Evolutionary conservation across 345 rosid genomes (phyloP).

Genomic region (Sonneratia caseolaris): DNA sequence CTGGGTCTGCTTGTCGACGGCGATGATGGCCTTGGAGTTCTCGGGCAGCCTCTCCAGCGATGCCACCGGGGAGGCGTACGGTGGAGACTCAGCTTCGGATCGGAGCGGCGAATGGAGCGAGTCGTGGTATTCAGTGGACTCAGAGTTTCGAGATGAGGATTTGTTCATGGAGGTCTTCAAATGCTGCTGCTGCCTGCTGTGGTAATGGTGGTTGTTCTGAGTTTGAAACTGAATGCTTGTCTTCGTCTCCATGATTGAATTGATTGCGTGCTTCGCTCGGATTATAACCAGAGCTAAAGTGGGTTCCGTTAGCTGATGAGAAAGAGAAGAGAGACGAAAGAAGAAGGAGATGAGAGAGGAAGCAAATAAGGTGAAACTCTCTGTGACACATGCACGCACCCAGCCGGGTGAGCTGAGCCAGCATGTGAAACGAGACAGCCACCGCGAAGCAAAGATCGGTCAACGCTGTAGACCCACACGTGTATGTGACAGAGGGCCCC

Average conservation of each 20-base stretch:
- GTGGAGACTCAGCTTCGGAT: constrained; percentile 49
- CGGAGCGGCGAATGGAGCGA: constrained; percentile 66
- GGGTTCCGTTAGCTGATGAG: background rate
- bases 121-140: constrained; percentile 26
- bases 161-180: constrained; percentile 33
- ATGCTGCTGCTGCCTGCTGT: background rate
- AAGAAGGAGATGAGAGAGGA: background rate
- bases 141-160: constrained; percentile 58
- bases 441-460: too few relatives aligned
- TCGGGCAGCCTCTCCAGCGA: constrained; percentile 23
- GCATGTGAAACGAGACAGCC: too few relatives aligned
- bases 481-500: too few relatives aligned
- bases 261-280: background rate
- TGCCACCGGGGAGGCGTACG: constrained; percentile 49
- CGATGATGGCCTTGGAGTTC: constrained; percentile 41
- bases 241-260: background rate
- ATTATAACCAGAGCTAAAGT: background rate
- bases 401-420: too few relatives aligned
- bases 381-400: too few relatives aligned
- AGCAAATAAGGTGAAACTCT: too few relatives aligned
- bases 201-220: background rate
- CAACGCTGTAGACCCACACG: too few relatives aligned
- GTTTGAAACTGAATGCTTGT: background rate
- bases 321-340: background rate
- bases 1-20: constrained; percentile 26